Conservation (phyloP, 257 asterid genomes). For the Coffea eugenioides region DNA sequence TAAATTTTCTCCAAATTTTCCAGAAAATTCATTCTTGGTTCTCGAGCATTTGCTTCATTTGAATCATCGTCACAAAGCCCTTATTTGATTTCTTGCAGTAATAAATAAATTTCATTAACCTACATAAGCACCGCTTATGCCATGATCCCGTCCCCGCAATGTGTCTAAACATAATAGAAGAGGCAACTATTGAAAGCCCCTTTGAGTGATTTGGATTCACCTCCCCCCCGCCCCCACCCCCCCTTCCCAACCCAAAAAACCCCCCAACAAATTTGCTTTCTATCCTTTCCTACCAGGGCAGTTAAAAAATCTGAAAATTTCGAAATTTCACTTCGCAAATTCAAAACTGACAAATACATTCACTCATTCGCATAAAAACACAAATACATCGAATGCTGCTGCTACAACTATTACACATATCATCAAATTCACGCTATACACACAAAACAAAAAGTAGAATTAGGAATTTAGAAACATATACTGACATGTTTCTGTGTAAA, state of each 20-base stretch:
- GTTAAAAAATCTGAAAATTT: too few species aligned
- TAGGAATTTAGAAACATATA: not conserved
- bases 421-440: not conserved
- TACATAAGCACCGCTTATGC: not conserved
- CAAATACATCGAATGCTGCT: too few species aligned
- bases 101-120: not conserved
- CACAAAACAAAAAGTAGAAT: not conserved
- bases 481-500: slow-evolving; percentile 57
- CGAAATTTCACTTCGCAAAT: too few species aligned
- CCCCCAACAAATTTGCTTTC: too few species aligned
- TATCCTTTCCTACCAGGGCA: too few species aligned
- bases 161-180: not conserved
- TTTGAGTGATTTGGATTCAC: not conserved
- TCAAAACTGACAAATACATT: too few species aligned
- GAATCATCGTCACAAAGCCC: not conserved
- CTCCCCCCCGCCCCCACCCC: too few species aligned
- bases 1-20: not conserved
- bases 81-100: not conserved
- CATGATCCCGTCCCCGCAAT: not conserved
- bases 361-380: too few species aligned
- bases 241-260: too few species aligned
- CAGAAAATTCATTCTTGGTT: not conserved
- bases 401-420: too few species aligned
- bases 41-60: too few species aligned
- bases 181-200: not conserved